Conservation (phyloP, 768 basidiomycete genomes). For the Cubamyces lactineus region DNA sequence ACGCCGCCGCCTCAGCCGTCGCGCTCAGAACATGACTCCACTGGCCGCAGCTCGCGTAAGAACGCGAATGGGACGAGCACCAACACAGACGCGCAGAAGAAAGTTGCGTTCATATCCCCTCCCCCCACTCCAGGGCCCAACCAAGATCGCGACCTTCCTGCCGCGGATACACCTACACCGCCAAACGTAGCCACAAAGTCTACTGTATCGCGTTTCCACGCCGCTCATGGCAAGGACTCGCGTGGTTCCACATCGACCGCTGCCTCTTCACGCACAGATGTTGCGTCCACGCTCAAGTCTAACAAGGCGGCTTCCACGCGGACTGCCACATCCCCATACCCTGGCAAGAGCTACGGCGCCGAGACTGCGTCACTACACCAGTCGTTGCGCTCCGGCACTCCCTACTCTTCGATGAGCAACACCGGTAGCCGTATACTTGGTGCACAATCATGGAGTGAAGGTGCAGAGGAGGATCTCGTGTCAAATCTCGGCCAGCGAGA, state of each 20-base stretch:
- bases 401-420: constrained; percentile 78
- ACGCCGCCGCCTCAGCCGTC: constrained; percentile 23
- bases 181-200: constrained; percentile 54
- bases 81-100: constrained; percentile 66
- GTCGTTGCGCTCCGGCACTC: constrained; percentile 79
- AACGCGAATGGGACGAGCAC: constrained; percentile 41
- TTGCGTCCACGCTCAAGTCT: constrained; percentile 47
- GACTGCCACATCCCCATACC: constrained; percentile 63
- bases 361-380: constrained; percentile 57
- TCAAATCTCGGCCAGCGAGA: constrained; percentile 92
- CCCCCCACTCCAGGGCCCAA: constrained; percentile 65
- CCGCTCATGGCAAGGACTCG: constrained; percentile 68
- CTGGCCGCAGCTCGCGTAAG: constrained; percentile 43
- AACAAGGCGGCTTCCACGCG: constrained; percentile 62
- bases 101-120: constrained; percentile 86
- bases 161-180: constrained; percentile 43
- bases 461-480: constrained; percentile 92
- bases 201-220: constrained; percentile 77
- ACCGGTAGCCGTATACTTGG: constrained; percentile 73
- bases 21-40: constrained; percentile 37
- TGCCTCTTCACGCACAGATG: constrained; percentile 68
- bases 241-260: constrained; percentile 68
- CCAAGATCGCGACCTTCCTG: constrained; percentile 54
- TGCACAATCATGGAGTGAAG: constrained; percentile 89
- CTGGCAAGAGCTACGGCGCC: constrained; percentile 46